These are phyloP conservation scores for Lentinula boryana DNA, from an alignment of 768 basidiomycete genomes.

Conservation along the genomic window DNA sequence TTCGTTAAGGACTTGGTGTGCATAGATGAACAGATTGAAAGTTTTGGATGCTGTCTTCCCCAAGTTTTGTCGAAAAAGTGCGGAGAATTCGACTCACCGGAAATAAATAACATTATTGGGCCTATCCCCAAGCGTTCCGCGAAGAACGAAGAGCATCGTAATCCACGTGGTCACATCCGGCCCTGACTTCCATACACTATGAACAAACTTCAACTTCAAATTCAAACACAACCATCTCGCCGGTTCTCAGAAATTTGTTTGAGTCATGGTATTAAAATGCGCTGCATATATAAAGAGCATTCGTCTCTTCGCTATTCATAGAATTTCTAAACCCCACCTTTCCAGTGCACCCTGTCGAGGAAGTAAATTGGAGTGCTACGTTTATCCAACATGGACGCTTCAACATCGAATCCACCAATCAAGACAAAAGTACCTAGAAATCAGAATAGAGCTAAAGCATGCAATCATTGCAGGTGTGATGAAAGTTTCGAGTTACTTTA, in stretches of 20 bases:
- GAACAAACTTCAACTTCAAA: neutral
- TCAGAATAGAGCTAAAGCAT: slow-evolving; percentile 2
- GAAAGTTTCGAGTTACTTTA: neutral
- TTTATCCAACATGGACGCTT: neutral
- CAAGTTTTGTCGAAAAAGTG: neutral
- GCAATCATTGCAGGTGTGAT: slow-evolving; percentile 2
- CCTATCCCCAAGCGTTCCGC: neutral
- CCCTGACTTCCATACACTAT: neutral
- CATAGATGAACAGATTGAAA: neutral
- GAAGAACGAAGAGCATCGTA: neutral
- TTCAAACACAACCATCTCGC: neutral
- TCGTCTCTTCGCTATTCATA: neutral
- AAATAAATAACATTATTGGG: neutral
- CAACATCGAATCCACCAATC: neutral
- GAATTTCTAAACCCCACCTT: neutral
- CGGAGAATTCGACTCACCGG: neutral
- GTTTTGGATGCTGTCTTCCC: neutral
- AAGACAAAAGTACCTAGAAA: neutral
- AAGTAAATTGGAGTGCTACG: no score
- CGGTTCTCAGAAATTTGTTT: neutral
- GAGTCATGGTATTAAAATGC: neutral
- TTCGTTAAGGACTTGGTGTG: neutral
- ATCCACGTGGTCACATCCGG: neutral
- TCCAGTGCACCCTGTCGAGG: neutral
- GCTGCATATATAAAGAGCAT: neutral